A percentile compares a stretch with the other conserved stretches of the same genome.
Conservation (phyloP, 805 yeast species). For the Metschnikowia lochheadii region DNA sequence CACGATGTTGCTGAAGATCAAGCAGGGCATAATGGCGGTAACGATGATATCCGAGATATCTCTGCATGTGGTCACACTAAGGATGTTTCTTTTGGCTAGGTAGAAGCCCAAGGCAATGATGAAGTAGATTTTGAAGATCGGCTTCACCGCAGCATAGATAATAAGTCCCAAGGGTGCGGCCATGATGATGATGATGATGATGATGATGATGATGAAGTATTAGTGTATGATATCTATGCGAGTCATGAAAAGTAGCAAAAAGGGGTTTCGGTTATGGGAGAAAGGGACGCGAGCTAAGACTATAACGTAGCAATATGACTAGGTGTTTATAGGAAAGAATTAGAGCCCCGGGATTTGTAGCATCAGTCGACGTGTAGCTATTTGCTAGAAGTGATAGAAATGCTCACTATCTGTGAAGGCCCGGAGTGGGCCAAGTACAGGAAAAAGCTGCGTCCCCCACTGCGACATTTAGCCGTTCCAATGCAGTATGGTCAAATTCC, state of each 20-base stretch:
- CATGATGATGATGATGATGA: constrained; percentile 8
- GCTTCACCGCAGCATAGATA: constrained; percentile 76
- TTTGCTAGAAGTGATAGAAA: neutral
- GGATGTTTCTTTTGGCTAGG: constrained; percentile 58
- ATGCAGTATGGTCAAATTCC: too few relatives aligned
- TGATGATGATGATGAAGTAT: neutral
- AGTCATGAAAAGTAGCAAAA: neutral
- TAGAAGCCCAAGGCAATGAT: constrained; percentile 64
- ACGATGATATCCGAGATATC: constrained; percentile 69
- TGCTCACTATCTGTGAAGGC: neutral
- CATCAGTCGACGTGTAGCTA: neutral
- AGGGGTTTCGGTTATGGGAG: neutral
- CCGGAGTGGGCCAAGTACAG: neutral
- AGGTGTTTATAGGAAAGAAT: too few relatives aligned
- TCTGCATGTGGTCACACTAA: constrained; percentile 61
- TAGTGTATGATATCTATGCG: neutral
- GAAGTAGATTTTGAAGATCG: constrained; percentile 77
- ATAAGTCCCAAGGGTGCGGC: constrained; percentile 48
- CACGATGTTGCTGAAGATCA: constrained; percentile 72
- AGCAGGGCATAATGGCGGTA: constrained; percentile 66
- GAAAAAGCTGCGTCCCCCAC: neutral
- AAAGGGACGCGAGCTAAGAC: too few relatives aligned
- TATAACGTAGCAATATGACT: too few relatives aligned
- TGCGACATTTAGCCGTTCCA: neutral
- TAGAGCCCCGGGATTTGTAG: neutral